Conservation (phyloP, 192 early-diverging fungal species). For the Umbelopsis sp. region DNA sequence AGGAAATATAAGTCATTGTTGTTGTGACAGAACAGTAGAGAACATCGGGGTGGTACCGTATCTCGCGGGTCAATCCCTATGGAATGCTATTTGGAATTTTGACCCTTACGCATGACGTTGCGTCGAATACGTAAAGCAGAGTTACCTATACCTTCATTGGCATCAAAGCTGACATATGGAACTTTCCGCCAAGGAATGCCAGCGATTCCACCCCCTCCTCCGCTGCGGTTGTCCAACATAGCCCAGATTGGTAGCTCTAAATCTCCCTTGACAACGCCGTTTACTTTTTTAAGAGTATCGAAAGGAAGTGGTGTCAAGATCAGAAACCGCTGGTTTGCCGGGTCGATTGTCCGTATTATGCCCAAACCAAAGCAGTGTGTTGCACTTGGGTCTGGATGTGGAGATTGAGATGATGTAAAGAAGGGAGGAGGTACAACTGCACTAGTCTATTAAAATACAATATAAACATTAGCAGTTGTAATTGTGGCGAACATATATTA, state of each 20-base stretch:
- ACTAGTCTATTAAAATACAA: neutral
- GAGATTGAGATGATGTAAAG: slow-evolving; percentile 38
- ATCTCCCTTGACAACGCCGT: slow-evolving; percentile 55
- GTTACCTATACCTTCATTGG: slow-evolving; percentile 34
- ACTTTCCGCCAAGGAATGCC: slow-evolving; percentile 57
- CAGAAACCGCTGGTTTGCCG: slow-evolving; percentile 51
- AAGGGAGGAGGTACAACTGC: neutral
- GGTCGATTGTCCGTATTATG: slow-evolving; percentile 70
- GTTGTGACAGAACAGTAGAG: too few species aligned
- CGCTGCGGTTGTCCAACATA: slow-evolving; percentile 45
- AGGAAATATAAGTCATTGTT: too few species aligned
- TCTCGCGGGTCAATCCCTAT: too few species aligned
- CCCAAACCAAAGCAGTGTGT: slow-evolving; percentile 67
- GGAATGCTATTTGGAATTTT: neutral
- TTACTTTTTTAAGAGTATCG: slow-evolving; percentile 39
- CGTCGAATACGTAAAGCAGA: slow-evolving; percentile 31
- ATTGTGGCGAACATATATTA: neutral
- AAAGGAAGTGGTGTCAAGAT: slow-evolving; percentile 57
- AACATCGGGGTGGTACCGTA: too few species aligned
- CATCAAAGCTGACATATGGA: slow-evolving; percentile 52
- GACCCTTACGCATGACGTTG: slow-evolving; percentile 34
- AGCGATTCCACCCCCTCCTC: slow-evolving; percentile 32
- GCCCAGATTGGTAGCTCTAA: slow-evolving; percentile 52
- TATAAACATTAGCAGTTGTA: neutral
- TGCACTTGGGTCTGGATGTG: slow-evolving; percentile 48